Evolutionary conservation across 768 basidiomycete genomes (phyloP).

Genomic region (Amanita subjunquillea): DNA sequence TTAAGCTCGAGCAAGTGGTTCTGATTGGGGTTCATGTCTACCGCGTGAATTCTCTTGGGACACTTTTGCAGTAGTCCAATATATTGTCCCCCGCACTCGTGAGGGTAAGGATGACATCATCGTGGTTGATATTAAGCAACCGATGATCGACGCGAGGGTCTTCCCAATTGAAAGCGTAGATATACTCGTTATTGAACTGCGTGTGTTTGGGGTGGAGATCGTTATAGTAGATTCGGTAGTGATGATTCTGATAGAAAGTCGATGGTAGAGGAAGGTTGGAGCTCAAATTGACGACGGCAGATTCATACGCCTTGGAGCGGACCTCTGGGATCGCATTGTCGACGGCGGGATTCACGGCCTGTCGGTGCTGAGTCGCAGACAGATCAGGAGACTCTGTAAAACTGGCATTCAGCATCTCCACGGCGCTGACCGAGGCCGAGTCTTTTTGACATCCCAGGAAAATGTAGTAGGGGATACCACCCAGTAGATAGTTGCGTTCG

Average conservation of each 20-base stretch:
- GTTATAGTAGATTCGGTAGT: not conserved
- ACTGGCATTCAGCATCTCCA: not conserved
- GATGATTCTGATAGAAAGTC: not conserved
- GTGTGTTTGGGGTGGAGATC: not conserved
- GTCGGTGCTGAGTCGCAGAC: not conserved
- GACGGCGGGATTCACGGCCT: not conserved
- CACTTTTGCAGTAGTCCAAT: constrained; percentile 40
- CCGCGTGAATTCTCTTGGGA: constrained; percentile 43
- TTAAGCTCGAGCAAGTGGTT: constrained; percentile 74
- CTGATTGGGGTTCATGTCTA: constrained; percentile 72
- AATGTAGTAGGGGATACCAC: not conserved
- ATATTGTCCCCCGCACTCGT: constrained; percentile 77
- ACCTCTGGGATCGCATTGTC: not conserved
- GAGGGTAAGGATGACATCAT: constrained; percentile 65
- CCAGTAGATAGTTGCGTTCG: not conserved
- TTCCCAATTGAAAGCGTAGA: constrained; percentile 29
- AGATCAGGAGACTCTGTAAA: not conserved
- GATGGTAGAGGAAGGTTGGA: not conserved
- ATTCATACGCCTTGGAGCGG: not conserved
- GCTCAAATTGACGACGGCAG: not conserved
- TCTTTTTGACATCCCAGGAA: not conserved
- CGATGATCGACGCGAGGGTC: constrained; percentile 69
- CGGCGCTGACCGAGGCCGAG: not conserved
- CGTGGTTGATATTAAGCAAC: constrained; percentile 41
- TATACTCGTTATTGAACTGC: not conserved